Conservation (phyloP, 306 rosid species). For the Crotalaria pallida region DNA sequence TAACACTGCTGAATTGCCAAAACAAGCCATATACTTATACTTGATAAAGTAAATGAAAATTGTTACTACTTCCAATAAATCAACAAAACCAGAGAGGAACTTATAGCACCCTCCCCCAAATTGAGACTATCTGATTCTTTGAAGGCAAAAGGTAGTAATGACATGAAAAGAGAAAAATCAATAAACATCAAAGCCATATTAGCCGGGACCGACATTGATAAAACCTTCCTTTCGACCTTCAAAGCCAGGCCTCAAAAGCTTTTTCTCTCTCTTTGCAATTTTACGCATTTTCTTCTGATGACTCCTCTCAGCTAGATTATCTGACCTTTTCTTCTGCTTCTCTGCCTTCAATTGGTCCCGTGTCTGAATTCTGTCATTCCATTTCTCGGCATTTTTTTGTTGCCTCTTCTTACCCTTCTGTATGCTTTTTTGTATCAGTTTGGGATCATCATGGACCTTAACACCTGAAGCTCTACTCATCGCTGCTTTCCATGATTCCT, state of each 20-base stretch:
- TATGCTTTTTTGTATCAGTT: constrained; percentile 50
- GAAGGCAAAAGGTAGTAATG: neutral
- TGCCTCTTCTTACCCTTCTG: constrained; percentile 67
- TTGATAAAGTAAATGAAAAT: neutral
- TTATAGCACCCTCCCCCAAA: neutral
- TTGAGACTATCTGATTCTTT: neutral
- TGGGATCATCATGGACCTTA: constrained; percentile 84
- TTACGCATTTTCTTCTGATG: constrained; percentile 63
- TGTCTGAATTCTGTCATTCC: constrained; percentile 67
- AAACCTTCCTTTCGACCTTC: constrained; percentile 88
- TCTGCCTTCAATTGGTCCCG: constrained; percentile 64
- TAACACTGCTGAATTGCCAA: neutral
- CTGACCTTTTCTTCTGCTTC: constrained; percentile 69
- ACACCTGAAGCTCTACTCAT: constrained; percentile 70
- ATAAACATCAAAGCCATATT: neutral
- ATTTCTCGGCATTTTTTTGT: constrained; percentile 62
- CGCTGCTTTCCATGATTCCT: constrained; percentile 76
- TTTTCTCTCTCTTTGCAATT: constrained; percentile 84
- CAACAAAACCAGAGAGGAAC: neutral
- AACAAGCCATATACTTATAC: neutral
- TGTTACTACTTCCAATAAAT: neutral
- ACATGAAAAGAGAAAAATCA: neutral
- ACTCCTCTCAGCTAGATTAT: constrained; percentile 54
- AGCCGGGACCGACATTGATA: constrained; percentile 33
- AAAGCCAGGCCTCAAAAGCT: constrained; percentile 82